Evolutionary conservation across 2,329 filamentous ascomycete genomes (phyloP).

Genomic region (Lomentospora prolificans): DNA sequence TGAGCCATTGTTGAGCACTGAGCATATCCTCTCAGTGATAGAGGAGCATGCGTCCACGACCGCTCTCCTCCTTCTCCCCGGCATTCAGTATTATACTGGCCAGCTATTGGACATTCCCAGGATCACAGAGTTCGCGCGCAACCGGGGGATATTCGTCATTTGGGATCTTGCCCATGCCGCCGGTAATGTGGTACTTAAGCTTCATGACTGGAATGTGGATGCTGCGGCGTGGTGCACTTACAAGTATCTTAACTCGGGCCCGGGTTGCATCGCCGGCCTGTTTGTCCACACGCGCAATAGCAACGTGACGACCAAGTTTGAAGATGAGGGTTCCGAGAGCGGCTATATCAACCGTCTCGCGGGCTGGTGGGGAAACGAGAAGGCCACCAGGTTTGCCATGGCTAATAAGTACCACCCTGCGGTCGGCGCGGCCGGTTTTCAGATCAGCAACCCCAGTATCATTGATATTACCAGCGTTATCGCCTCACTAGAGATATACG

Average conservation of each 20-base stretch:
- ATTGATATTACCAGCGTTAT: conserved; percentile 62
- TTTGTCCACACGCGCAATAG: conserved; percentile 75
- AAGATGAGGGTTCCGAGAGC: conserved; percentile 20
- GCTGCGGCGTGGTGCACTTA: conserved; percentile 92
- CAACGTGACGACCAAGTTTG: conserved; percentile 27
- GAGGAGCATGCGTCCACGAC: conserved; percentile 63
- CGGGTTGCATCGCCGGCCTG: conserved; percentile 67
- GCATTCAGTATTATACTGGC: conserved; percentile 86
- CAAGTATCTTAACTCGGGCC: conserved; percentile 85
- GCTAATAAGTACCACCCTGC: conserved; percentile 70
- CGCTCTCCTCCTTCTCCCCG: conserved; percentile 71
- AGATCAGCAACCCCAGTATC: conserved; percentile 69
- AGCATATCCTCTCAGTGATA: conserved; percentile 62
- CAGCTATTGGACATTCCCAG: conserved; percentile 74
- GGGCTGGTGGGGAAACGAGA: conserved; percentile 85
- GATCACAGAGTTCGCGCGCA: conserved; percentile 70
- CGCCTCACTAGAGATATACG: conserved; percentile 63
- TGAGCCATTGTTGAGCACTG: conserved; percentile 54
- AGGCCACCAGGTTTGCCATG: conserved; percentile 71
- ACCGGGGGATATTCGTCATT: conserved; percentile 61
- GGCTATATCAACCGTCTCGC: conserved; percentile 56
- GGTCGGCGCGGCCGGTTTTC: conserved; percentile 68
- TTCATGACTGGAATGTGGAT: conserved; percentile 87
- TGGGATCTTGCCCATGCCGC: conserved; percentile 86
- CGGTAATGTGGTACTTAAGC: conserved; percentile 67